Evolutionary conservation across 1,284 basidiomycete genomes (phyloP), one percentile per base, ranked within the genome.

Genomic region (Trametes versicolor): DNA sequence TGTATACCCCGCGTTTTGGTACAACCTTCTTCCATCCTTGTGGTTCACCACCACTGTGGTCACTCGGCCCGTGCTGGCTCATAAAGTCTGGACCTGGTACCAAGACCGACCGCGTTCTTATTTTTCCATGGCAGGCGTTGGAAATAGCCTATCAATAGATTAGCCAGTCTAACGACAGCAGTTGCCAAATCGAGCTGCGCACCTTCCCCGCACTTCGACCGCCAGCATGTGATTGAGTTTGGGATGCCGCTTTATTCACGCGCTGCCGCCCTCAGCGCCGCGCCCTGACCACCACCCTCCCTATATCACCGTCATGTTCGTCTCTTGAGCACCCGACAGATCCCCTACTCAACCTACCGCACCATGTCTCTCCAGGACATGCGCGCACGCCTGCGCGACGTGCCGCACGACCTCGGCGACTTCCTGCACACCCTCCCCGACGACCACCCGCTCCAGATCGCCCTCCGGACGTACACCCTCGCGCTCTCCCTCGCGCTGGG

Each of bases 401-500:
- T 63, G 15, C 64, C 68, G 19, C 68, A 69, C 64, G 57, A 62
- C 34, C 56, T 71, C 51, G 70, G 66, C 37, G 70, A 74, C 66
- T 69, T 70, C 65, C 64, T 78, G 34, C 71, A 73, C 56, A 63
- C 73, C 12, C 66, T 78, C 29, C 76, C 77, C 29, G 66, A 72
- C 65, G 76, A 78, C 70, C 87, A 90, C 69, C 87, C 88, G 10
- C 70, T 81, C n/a, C 87, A 86, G 64, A 80, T 91, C 45, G 82
- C 87, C 0, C 74, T 88, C 29, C 83, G 91, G 64, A 90, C 92
- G 0, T 93, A 92, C 73, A 80, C 78, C 6, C 84, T 93, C n/a
- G 81, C 86, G 0, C 79, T 91, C 21, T 86, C 85, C 2, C 81
- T 93, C n/a, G 86, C 87, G 1, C 80, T 92, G 15, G 85, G 85